Evolutionary conservation across 2,329 filamentous ascomycete genomes (phyloP), one percentile per base, ranked within the genome.

Genomic region (Cercospora berteroae): DNA sequence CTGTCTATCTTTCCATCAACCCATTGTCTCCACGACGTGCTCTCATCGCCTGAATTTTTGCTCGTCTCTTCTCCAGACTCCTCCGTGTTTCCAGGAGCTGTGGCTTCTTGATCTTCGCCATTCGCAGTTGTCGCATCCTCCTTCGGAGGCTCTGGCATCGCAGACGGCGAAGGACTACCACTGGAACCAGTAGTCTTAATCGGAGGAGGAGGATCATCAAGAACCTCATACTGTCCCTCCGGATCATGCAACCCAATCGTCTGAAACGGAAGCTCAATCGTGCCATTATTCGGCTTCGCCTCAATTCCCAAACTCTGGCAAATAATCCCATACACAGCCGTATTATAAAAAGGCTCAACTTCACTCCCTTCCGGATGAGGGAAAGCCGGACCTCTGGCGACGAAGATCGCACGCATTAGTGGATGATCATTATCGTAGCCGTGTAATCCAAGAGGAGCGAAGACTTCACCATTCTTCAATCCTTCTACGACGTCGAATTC

Each of bases 361-460:
- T 89, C 87, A 78, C 91, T 96, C 73, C 95, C 94, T 0, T 91
- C 88, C 44, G 86, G 82, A 74, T 97, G 94, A 0, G 93, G 92
- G 76, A 99, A 99, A 0, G 94, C 94, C 4, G 95, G 95, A 0
- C 95, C 95, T 44, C 92, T 85, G 1, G 95, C 95, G 59, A 98
- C 85, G 74, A 99, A 99, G 52, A 99, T 96, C 0, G 95, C 94
- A 44, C 95, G 85, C 95, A 99, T 99, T 55, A 99, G 83, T 0
- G 94, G 94, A 77, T 99, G 90, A 75, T 96, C 90, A 74, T 97
- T 90, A 77, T 99, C 95, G 77, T 98, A 99, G 1, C 95, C 95
- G 76, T 99, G 95, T 2, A 99, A 82, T 2, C 95, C 95, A 29
- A 86, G 86, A 0, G 95, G 95, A 72, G 90, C 86, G 76, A 97